Evolutionary conservation across 805 yeast species (phyloP).

Genomic region (Komagataella kurtzmanii): DNA sequence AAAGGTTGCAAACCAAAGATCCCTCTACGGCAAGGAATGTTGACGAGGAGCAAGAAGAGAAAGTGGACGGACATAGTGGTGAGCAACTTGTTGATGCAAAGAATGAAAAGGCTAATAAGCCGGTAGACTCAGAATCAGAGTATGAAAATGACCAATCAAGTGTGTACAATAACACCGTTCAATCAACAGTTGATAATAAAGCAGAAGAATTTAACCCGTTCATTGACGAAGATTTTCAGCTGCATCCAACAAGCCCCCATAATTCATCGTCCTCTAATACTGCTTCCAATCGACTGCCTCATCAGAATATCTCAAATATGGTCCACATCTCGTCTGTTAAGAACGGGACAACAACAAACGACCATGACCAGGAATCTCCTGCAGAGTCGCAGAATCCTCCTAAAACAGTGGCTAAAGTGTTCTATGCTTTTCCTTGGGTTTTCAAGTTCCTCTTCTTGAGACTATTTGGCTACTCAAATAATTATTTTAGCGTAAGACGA

Average conservation of each 20-base stretch:
- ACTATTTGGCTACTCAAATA: not conserved
- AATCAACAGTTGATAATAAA: not conserved
- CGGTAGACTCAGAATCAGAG: not conserved
- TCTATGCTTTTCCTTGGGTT: not conserved
- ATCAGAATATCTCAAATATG: not conserved
- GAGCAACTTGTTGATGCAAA: slow-evolving; percentile 12
- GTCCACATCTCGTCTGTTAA: not conserved
- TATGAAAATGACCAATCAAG: not conserved
- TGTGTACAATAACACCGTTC: not conserved
- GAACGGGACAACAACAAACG: not conserved
- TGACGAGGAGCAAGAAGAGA: slow-evolving; percentile 8
- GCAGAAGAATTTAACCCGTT: not conserved
- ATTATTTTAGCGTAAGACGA: not conserved
- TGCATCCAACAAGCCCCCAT: not conserved
- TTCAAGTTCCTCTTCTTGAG: not conserved
- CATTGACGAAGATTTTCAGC: not conserved
- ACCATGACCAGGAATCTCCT: not conserved
- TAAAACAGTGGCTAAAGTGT: not conserved
- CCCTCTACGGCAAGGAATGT: slow-evolving; percentile 6
- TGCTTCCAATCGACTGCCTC: not conserved
- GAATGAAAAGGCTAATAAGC: not conserved
- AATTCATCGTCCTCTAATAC: not conserved
- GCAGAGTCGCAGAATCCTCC: not conserved
- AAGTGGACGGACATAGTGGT: slow-evolving; percentile 3
- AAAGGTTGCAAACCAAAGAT: slow-evolving; percentile 4